Conservation (phyloP, 1,284 basidiomycete species). For the Leccinum pallidistipes region DNA sequence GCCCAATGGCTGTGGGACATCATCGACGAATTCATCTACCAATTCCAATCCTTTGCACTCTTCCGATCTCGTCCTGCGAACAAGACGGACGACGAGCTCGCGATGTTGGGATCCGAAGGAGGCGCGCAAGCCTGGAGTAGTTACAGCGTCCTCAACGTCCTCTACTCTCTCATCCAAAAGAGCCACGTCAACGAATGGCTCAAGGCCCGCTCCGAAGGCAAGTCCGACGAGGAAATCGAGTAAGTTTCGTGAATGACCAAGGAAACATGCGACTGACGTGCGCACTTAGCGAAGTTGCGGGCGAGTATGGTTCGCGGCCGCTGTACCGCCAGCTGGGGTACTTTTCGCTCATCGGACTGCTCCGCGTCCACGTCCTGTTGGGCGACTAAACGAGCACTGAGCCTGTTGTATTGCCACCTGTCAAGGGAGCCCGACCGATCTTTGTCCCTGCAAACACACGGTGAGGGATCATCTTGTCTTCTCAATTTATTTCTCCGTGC, state of each 20-base stretch:
- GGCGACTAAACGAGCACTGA: constrained; percentile 63
- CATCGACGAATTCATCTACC: constrained; percentile 99
- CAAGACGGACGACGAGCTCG: constrained; percentile 89
- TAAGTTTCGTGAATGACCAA: constrained; percentile 41
- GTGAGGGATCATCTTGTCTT: too few relatives aligned
- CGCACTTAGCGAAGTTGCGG: constrained; percentile 73
- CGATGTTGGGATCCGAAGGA: constrained; percentile 72
- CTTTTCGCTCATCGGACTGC: constrained; percentile 93
- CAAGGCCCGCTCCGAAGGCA: constrained; percentile 76
- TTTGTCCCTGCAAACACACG: too few relatives aligned
- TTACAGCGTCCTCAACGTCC: constrained; percentile 96
- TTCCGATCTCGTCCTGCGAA: constrained; percentile 85
- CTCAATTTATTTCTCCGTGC: too few relatives aligned
- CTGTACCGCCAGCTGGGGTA: constrained; percentile 97
- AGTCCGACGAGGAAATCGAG: constrained; percentile 81
- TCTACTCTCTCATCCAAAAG: constrained; percentile 98
- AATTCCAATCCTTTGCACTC: constrained; percentile 94
- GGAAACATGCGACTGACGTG: constrained; percentile 3
- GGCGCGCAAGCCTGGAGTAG: constrained; percentile 87
- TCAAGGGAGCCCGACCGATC: too few relatives aligned
- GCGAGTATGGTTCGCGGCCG: constrained; percentile 88
- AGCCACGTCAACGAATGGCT: constrained; percentile 95
- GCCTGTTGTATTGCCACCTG: too few relatives aligned
- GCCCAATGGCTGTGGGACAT: constrained; percentile 99
- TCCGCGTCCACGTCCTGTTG: constrained; percentile 93